Conservation (phyloP, 495 filamentous ascomycete species). For the Penicillium ochrochloron region DNA sequence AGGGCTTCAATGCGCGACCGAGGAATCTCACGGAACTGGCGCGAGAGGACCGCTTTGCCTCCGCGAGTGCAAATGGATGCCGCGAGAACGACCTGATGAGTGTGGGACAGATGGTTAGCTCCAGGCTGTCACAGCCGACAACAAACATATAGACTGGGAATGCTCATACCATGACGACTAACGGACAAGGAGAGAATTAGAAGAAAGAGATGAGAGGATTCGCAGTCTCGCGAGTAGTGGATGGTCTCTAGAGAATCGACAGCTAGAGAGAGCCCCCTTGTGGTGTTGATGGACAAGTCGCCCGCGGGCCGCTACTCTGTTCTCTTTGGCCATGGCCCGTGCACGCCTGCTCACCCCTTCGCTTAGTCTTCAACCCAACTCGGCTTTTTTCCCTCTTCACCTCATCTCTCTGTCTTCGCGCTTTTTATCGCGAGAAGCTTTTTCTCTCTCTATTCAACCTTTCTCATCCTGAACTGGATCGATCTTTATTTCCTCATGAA, state of each 20-base stretch:
- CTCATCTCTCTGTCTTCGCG: constrained; percentile 19
- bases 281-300: constrained; percentile 39
- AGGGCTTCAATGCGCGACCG: constrained; percentile 95
- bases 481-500: not conserved
- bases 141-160: not conserved
- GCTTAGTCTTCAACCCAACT: constrained; percentile 39
- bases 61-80: constrained; percentile 98
- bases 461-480: not conserved
- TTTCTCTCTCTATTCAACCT: not conserved
- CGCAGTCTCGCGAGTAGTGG: not conserved
- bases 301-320: constrained; percentile 49
- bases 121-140: constrained; percentile 5
- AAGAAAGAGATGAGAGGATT: constrained; percentile 8
- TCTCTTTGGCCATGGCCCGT: constrained; percentile 52
- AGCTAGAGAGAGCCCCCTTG: constrained; percentile 21
- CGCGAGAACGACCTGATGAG: constrained; percentile 86
- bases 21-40: constrained; percentile 95
- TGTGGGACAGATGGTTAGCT: constrained; percentile 36
- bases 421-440: constrained; percentile 11
- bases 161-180: constrained; percentile 30
- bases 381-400: constrained; percentile 24
- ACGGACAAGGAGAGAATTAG: constrained; percentile 4
- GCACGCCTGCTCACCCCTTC: constrained; percentile 42
- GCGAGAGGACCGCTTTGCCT: constrained; percentile 94
- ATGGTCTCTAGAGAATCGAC: not conserved